A percentile compares a stretch with the other conserved stretches of the same genome.
Evolutionary conservation across 2,329 filamentous ascomycete genomes (phyloP).

Genomic region (Ascochyta lentis): DNA sequence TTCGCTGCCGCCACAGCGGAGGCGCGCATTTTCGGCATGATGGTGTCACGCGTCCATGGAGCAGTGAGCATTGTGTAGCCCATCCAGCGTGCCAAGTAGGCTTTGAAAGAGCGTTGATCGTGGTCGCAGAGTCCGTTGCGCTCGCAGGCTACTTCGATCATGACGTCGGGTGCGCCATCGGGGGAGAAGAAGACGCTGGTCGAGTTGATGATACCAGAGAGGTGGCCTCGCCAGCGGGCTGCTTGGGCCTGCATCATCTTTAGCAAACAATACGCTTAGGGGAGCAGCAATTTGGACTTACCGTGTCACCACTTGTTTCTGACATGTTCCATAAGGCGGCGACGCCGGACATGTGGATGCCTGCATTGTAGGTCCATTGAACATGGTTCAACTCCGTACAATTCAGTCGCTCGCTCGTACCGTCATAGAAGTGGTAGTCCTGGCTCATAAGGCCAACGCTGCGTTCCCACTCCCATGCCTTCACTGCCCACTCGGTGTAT

Average conservation of each 20-base stretch:
- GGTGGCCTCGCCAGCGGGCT: slow-evolving; percentile 30
- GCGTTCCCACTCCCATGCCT: slow-evolving; percentile 63
- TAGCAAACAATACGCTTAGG: not conserved
- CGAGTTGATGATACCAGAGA: slow-evolving; percentile 41
- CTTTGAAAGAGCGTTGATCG: slow-evolving; percentile 56
- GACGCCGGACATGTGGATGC: slow-evolving; percentile 53
- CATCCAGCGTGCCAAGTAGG: slow-evolving; percentile 52
- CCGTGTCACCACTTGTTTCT: slow-evolving; percentile 39
- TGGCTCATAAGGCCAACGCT: slow-evolving; percentile 57
- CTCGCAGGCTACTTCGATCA: slow-evolving; percentile 57
- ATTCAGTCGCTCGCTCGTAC: slow-evolving; percentile 51
- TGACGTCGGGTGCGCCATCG: slow-evolving; percentile 53
- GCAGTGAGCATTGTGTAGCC: slow-evolving; percentile 47
- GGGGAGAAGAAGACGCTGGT: slow-evolving; percentile 52
- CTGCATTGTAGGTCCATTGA: slow-evolving; percentile 56
- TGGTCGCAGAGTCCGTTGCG: slow-evolving; percentile 52
- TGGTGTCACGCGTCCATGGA: slow-evolving; percentile 40
- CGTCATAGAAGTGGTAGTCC: slow-evolving; percentile 54
- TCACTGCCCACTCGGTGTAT: slow-evolving; percentile 65
- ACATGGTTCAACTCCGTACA: slow-evolving; percentile 52
- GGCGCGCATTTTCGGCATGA: slow-evolving; percentile 60
- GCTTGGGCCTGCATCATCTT: slow-evolving; percentile 20
- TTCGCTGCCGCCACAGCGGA: slow-evolving; percentile 63
- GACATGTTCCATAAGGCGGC: slow-evolving; percentile 56
- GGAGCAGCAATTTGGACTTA: slow-evolving; percentile 15